Conservation (phyloP, 2,329 filamentous ascomycete genomes). For the Trichoderma sp. region DNA sequence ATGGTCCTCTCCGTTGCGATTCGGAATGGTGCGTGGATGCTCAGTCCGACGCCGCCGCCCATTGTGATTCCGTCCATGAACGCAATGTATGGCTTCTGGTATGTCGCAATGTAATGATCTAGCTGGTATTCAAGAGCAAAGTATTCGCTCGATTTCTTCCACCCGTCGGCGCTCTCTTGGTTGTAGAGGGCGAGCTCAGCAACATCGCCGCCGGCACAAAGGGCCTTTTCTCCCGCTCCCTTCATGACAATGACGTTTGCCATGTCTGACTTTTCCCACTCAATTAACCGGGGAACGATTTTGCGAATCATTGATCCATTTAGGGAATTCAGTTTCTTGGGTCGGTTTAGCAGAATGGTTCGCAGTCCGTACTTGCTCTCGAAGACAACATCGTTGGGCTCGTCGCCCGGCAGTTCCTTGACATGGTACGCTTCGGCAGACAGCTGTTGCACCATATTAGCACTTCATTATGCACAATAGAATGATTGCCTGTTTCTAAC, state of each 20-base stretch:
- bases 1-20: slow-evolving; percentile 95
- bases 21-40: slow-evolving; percentile 91
- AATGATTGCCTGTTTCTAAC: slow-evolving; percentile 10
- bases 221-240: slow-evolving; percentile 79
- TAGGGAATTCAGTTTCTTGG: slow-evolving; percentile 87
- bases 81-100: slow-evolving; percentile 88
- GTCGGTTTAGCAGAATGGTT: slow-evolving; percentile 91
- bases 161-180: slow-evolving; percentile 67
- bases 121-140: slow-evolving; percentile 96
- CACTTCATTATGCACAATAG: background rate
- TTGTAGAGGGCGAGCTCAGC: slow-evolving; percentile 76
- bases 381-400: slow-evolving; percentile 91
- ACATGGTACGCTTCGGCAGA: slow-evolving; percentile 45
- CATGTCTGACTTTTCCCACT: slow-evolving; percentile 94
- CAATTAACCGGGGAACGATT: slow-evolving; percentile 83
- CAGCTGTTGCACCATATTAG: slow-evolving; percentile 37
- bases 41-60: slow-evolving; percentile 94
- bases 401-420: slow-evolving; percentile 68
- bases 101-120: slow-evolving; percentile 93
- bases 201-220: slow-evolving; percentile 95
- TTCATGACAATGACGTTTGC: slow-evolving; percentile 93
- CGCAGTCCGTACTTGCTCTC: slow-evolving; percentile 85
- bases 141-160: slow-evolving; percentile 77
- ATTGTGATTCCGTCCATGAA: slow-evolving; percentile 99
- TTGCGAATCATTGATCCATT: slow-evolving; percentile 95